phyloP scores from a whole-genome alignment of 2,329 filamentous ascomycete genomes.

The Didymella segeticola region DNA sequence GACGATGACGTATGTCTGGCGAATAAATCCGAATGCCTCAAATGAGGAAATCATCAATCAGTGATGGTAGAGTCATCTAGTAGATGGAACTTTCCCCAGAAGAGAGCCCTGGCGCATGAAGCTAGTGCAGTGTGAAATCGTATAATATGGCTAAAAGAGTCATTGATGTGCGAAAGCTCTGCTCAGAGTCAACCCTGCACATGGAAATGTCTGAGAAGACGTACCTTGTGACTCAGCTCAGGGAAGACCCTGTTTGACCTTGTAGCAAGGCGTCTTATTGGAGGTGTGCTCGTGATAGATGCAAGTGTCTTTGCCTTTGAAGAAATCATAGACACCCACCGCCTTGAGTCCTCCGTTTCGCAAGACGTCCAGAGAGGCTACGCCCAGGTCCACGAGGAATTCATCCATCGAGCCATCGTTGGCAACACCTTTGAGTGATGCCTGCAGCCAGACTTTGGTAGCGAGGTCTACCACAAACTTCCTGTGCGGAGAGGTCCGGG shows the following conservation, averaged over 20 bases:
- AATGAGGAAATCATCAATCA: too few relatives aligned
- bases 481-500: neutral
- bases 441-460: neutral
- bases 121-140: too few relatives aligned
- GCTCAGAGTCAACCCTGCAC: too few relatives aligned
- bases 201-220: too few relatives aligned
- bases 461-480: neutral
- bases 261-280: neutral
- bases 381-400: neutral
- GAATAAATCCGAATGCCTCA: too few relatives aligned
- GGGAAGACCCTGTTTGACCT: neutral
- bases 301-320: neutral
- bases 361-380: neutral
- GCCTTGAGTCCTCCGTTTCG: neutral
- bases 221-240: too few relatives aligned
- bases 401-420: neutral
- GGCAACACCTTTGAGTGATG: neutral
- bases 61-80: too few relatives aligned
- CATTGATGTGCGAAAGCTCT: too few relatives aligned
- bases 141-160: too few relatives aligned
- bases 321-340: neutral
- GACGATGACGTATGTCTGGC: too few relatives aligned
- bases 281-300: constrained; percentile 3
- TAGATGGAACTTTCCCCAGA: too few relatives aligned
- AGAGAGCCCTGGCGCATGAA: too few relatives aligned